phyloP scores from a whole-genome alignment of 805 yeast species.

The Yamadazyma takamatsuzukensis region DNA sequence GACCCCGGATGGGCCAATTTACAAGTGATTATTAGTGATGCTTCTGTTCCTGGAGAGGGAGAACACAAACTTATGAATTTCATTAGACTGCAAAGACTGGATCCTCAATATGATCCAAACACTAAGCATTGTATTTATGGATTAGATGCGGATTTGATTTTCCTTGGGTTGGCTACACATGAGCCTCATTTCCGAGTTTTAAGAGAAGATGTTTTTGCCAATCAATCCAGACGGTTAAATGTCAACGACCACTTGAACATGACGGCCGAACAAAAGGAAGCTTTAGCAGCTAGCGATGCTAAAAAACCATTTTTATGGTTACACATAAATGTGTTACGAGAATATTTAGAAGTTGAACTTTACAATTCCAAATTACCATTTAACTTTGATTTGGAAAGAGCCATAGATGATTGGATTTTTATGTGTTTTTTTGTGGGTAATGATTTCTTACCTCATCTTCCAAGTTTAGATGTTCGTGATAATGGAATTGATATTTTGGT shows the following conservation, averaged over 20 bases:
- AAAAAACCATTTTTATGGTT: slow-evolving; percentile 92
- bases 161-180: slow-evolving; percentile 93
- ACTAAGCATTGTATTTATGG: slow-evolving; percentile 97
- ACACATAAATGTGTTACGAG: slow-evolving; percentile 82
- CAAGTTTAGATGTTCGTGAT: slow-evolving; percentile 91
- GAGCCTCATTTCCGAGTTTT: slow-evolving; percentile 94
- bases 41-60: slow-evolving; percentile 99
- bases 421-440: slow-evolving; percentile 99
- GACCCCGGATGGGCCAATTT: slow-evolving; percentile 94
- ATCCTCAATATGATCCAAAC: slow-evolving; percentile 85
- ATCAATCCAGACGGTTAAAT: slow-evolving; percentile 49
- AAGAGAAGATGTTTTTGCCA: slow-evolving; percentile 95
- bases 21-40: slow-evolving; percentile 90
- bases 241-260: slow-evolving; percentile 50
- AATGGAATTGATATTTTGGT: slow-evolving; percentile 83
- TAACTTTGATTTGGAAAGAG: slow-evolving; percentile 85
- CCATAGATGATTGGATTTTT: slow-evolving; percentile 98
- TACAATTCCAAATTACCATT: slow-evolving; percentile 65
- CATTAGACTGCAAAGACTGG: slow-evolving; percentile 83
- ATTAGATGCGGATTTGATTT: slow-evolving; percentile 94
- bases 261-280: slow-evolving; percentile 55
- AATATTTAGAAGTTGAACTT: slow-evolving; percentile 81
- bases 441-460: slow-evolving; percentile 95
- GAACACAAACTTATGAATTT: slow-evolving; percentile 98
- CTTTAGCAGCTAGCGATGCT: slow-evolving; percentile 39